Evolutionary conservation across 192 early-diverging fungal species (phyloP).

Genomic region (Coemansia sp.): DNA sequence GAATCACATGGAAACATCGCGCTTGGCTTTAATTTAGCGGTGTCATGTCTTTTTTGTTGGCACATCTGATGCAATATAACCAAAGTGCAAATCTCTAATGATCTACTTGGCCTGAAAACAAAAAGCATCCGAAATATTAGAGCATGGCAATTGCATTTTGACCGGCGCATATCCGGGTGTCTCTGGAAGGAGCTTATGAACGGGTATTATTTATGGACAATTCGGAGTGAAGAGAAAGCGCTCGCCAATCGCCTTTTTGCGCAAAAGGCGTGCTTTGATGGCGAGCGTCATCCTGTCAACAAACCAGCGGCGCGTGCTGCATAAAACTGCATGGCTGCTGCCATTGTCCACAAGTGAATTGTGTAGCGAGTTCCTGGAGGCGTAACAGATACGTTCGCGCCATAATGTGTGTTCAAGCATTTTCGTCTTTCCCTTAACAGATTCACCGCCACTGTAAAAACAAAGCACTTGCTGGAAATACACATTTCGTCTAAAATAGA

Average conservation of each 20-base stretch:
- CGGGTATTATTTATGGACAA: background rate
- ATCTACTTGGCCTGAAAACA: background rate
- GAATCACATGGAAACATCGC: too few species aligned
- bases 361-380: background rate
- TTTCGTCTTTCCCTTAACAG: background rate
- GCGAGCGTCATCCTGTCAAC: background rate
- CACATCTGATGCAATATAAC: too few species aligned
- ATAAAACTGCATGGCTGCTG: background rate
- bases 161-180: background rate
- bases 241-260: too few species aligned
- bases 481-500: too few species aligned
- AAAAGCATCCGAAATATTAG: background rate
- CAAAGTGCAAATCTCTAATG: background rate
- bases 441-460: background rate
- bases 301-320: background rate
- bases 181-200: background rate
- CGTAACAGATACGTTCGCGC: background rate
- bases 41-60: too few species aligned
- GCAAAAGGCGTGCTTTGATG: too few species aligned
- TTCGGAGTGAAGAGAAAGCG: too few species aligned
- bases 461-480: too few species aligned
- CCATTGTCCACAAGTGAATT: background rate
- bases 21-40: too few species aligned
- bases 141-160: too few species aligned
- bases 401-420: background rate